Base-by-base conservation (phyloP, 2,329 filamentous ascomycete species). In the Ophiostoma novo-ulmi region DNA sequence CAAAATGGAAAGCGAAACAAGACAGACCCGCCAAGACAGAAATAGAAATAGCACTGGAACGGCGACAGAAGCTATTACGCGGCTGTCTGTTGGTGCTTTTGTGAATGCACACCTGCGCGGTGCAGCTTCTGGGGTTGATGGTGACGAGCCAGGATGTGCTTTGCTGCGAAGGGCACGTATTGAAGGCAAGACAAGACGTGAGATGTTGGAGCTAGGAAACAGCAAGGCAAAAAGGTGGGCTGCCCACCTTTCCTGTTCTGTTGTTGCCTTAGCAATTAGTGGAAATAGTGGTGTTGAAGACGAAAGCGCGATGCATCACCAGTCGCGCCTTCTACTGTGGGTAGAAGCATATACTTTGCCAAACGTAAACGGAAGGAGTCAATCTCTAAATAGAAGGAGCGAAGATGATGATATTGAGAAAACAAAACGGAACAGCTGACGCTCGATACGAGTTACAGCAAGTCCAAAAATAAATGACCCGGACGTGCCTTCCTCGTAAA, bases 11-110 rank as follows among this genome's bases (percentile, higher is more conserved):
- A 39, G 38, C 17, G 20, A 38, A 20, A 39, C 31, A n/a, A 38
- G 61, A 10, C 17, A 58, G 58, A 64, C 58, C 65, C 31, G 69
- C 65, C 55, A 64, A 68, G 52, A 61, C n/a, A 35, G 39, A 55
- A 26, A 6, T 8, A 35, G 39, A 55, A 26, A 6, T 8, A 61
- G 55, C 31, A 36, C 14, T 64, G 61, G 26, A 63, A 22, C 14
- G 11, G 20, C 36, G 13, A 20, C 20, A 22, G 4, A 63, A 20
- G 36, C 36, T 39, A 65, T 65, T 4, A 65, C 63, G 63, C 63
- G 63, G 36, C 36, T 65, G 36, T 65, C 10, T 39, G 63, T 13
- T 64, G 38, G 41, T 48, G 44, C 44, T n/a, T 20, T 44, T 13
- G 17, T 0, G 5, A n/a, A 39, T 36, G 61, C 61, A 64, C 61